These are phyloP conservation scores for Fomitopsis pinicola DNA, from an alignment of 1,284 basidiomycete genomes.

Conservation along the genomic window DNA sequence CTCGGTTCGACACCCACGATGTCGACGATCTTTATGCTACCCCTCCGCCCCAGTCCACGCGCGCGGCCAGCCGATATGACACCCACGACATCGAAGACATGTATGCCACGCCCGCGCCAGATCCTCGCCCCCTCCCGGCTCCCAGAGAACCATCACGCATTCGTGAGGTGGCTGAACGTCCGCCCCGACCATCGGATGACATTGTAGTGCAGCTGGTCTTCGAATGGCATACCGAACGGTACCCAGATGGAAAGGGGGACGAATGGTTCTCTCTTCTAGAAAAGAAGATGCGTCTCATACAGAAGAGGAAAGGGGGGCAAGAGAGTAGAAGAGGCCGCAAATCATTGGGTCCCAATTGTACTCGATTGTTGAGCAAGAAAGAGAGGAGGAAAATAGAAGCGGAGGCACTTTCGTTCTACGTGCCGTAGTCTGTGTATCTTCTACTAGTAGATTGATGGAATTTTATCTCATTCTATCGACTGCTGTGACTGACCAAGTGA, in stretches of 20 bases:
- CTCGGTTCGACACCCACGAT: neutral
- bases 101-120: neutral
- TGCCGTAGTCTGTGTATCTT: neutral
- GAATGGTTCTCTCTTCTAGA: constrained; percentile 7
- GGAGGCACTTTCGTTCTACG: neutral
- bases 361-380: constrained; percentile 5
- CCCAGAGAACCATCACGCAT: neutral
- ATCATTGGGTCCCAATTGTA: neutral
- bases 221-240: constrained; percentile 3
- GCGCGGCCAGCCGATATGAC: neutral
- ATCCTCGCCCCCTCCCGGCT: neutral
- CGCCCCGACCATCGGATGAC: constrained; percentile 11
- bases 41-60: neutral
- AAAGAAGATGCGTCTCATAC: neutral
- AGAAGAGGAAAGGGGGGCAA: neutral
- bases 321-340: constrained; percentile 4
- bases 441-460: no score
- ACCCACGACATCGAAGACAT: neutral
- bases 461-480: no score
- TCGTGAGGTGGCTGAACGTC: neutral
- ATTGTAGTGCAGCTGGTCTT: constrained; percentile 8
- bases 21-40: neutral
- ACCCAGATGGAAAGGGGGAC: constrained; percentile 2
- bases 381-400: constrained; percentile 6
- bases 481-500: no score